Base-by-base conservation (phyloP, 768 basidiomycete species). In the Russula sp. region DNA sequence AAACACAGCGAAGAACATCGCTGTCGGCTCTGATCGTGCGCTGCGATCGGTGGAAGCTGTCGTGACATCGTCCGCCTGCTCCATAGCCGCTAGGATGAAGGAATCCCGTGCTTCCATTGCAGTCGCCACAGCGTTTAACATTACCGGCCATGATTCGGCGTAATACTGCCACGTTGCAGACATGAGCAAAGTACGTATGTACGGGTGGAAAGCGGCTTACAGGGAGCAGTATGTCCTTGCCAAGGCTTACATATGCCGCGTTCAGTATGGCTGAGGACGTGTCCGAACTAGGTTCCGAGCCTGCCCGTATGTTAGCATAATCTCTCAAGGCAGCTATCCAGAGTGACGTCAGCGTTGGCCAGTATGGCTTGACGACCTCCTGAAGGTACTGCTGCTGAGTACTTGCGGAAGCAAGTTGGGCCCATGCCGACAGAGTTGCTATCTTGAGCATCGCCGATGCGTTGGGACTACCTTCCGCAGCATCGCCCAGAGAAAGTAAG, bases 401-500 rank as follows among this genome's bases (percentile, higher is more conserved):
- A 57, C 88, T 87, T 2, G 95, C 86, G 4, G 93, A 82, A 70
- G 93, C 84, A 16, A 99, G 78, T 71, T 96, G 88, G 7, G 95
- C 95, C 96, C 96, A 99, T 1, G 95, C 96, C 1, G 94, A 90
- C 42, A 98, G 77, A 1, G 91, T 90, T 1, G 95, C 94, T 31
- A 98, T 89, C 57, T 93, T 84, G 54, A 99, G 76, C 91, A 97
- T 96, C 44, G 94, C 88, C 0, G 94, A 91, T 3, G 95, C 96
- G 69, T 98, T 98, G 4, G 95, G 91, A 63, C 93, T 91, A 11
- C 95, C 78, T 70, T 96, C 87, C 18, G 84, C 85, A 0, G 91
- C 84, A 64, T 93, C 91, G 1, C 96, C 96, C 20, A 97, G 80
- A 7, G 90, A 87, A 4, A 93, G 73, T 79, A 87, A 91, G 2